Base-by-base conservation (phyloP, 768 basidiomycete genomes). In the Imleria badia region DNA sequence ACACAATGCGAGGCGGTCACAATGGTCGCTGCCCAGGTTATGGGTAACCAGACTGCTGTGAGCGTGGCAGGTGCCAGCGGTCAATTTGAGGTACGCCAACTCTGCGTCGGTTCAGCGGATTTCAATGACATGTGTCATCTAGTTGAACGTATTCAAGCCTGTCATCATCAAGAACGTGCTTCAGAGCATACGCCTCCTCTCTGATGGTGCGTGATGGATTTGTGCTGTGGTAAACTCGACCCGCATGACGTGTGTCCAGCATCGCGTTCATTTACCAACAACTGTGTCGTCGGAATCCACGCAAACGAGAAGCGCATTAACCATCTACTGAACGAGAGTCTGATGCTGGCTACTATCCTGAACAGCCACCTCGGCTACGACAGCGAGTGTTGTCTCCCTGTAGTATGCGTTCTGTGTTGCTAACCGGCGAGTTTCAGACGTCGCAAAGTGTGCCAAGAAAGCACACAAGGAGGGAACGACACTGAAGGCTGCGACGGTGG, bases 141-240 rank as follows among this genome's bases (percentile, higher is more conserved):
- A 94, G 92, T 76, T 99, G 66, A 99, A 99, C 74, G 97, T 98
- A 15, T 99, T 98, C 81, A 99, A 99, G 77, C 97, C 97, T 43
- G 94, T 98, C 57, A 89, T 98, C 64, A 96, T 96, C 75, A 97
- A 95, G 79, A 98, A 97, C 73, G 89, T 99, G 30, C 77, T 98
- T 49, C 95, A 96, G 73, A 94, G 92, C 71, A 95, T 98, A 66
- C 87, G 96, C 20, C 77, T 99, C 49, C 78, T 98, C 48, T 84
- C 91, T 56, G 97, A 98, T 72, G 97, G 96, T 85, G 65, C 55
- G 81, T 66, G 36, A 15, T 48, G 41, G 52, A 42, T 38, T 41
- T 51, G 23, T 40, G 41, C 46, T 40, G 42, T n/a, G 34, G 35
- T 17, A 51, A 31, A 46, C 39, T 35, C 38, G 26, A 36, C 15